phyloP scores from a whole-genome alignment of 345 rosid genomes.

The Salix viminalis region DNA sequence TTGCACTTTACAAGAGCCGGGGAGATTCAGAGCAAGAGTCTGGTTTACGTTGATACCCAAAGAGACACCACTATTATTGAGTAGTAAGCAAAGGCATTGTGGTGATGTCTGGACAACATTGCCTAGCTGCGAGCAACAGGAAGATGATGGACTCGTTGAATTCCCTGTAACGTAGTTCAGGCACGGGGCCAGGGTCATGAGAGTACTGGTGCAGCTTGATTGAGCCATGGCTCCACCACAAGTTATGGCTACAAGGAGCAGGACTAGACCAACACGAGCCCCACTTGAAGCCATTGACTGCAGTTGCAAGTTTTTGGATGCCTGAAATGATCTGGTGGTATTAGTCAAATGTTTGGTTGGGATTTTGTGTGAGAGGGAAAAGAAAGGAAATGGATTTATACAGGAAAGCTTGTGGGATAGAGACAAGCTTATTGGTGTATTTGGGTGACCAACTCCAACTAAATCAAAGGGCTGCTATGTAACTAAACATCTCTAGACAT shows the following conservation, averaged over 20 bases:
- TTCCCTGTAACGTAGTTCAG: constrained; percentile 43
- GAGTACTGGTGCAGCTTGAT: constrained; percentile 30
- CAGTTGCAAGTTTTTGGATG: background rate
- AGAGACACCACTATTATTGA: constrained; percentile 41
- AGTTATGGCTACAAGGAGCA: constrained; percentile 26
- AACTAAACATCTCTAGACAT: background rate
- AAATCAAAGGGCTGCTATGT: constrained; percentile 9
- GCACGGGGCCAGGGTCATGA: constrained; percentile 33
- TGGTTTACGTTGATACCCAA: constrained; percentile 56
- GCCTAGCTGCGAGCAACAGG: constrained; percentile 59
- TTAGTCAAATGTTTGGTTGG: constrained; percentile 20
- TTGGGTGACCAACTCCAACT: constrained; percentile 33
- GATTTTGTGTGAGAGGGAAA: constrained; percentile 17
- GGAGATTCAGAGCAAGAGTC: constrained; percentile 62
- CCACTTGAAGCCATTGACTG: constrained; percentile 33
- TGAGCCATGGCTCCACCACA: constrained; percentile 30
- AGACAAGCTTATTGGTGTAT: constrained; percentile 26
- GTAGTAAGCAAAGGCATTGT: constrained; percentile 57
- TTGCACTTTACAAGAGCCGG: constrained; percentile 57
- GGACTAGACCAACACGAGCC: constrained; percentile 19
- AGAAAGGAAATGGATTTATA: constrained; percentile 4
- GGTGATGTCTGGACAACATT: constrained; percentile 56
- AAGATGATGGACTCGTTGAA: constrained; percentile 53
- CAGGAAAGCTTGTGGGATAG: constrained; percentile 4
- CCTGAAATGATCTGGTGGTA: background rate